These are phyloP conservation scores for Rhypophila decipiens DNA, from an alignment of 495 filamentous ascomycete genomes.

Conservation along the genomic window DNA sequence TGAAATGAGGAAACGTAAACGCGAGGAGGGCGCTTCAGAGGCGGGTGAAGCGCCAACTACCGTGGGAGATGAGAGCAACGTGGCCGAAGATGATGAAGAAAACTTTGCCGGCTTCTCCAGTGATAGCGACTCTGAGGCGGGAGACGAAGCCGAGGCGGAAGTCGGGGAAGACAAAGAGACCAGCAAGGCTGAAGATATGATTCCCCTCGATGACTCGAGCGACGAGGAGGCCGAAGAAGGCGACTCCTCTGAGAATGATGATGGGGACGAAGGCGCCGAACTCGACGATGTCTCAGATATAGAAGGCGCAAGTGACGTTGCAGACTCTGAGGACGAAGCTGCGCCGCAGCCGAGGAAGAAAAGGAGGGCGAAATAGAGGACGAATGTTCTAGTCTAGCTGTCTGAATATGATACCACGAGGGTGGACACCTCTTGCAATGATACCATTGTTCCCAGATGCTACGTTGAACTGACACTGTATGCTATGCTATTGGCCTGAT, in stretches of 20 bases:
- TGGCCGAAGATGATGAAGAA: conserved; percentile 18
- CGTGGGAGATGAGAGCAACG: conserved; percentile 20
- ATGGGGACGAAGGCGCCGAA: neutral
- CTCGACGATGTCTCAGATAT: neutral
- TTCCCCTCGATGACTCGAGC: conserved; percentile 45
- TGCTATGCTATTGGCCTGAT: too few species aligned
- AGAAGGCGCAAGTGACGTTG: conserved; percentile 1
- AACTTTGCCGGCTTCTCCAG: conserved; percentile 50
- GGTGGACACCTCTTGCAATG: neutral
- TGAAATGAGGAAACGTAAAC: conserved; percentile 56
- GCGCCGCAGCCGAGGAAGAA: conserved; percentile 1
- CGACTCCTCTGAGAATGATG: neutral
- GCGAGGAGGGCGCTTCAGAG: conserved; percentile 40
- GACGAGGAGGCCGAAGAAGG: conserved; percentile 15
- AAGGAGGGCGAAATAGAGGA: neutral
- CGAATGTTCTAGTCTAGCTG: neutral
- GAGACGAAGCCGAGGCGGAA: conserved; percentile 29
- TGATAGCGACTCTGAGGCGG: conserved; percentile 37
- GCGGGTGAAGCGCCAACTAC: conserved; percentile 18
- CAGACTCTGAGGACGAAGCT: conserved; percentile 1
- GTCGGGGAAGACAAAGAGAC: too few species aligned
- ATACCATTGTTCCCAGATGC: too few species aligned
- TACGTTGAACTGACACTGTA: too few species aligned
- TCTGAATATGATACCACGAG: neutral
- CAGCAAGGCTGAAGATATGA: conserved; percentile 42